Evolutionary conservation across 306 rosid species (phyloP).

Genomic region (Medicago lupulina): DNA sequence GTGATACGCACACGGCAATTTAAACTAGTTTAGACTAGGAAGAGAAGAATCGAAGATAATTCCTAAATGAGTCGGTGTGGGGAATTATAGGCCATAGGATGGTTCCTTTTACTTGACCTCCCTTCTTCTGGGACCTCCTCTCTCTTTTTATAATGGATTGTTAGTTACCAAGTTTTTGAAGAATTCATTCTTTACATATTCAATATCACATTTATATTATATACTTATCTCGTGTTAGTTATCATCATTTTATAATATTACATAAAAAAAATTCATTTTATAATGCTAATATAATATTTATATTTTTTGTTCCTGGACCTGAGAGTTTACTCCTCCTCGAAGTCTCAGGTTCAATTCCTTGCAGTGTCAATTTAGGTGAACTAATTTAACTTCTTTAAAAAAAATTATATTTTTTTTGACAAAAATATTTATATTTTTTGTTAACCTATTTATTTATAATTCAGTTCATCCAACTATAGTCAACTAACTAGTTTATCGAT

Average conservation of each 20-base stretch:
- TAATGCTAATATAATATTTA: background rate
- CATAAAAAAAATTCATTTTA: background rate
- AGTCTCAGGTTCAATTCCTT: too few relatives aligned
- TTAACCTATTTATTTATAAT: background rate
- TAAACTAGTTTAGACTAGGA: background rate
- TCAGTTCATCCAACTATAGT: background rate
- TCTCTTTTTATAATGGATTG: background rate
- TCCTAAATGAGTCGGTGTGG: background rate
- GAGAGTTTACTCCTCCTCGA: too few relatives aligned
- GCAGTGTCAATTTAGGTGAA: too few relatives aligned
- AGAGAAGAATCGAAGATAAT: conserved; percentile 23
- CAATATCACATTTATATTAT: background rate
- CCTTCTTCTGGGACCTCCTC: conserved; percentile 32
- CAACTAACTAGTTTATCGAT: too few relatives aligned
- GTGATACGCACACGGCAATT: conserved; percentile 17
- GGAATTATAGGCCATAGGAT: conserved; percentile 18
- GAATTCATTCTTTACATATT: background rate
- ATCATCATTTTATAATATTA: background rate
- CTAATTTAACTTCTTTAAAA: too few relatives aligned
- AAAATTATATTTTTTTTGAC: too few relatives aligned
- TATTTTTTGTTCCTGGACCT: too few relatives aligned
- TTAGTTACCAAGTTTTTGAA: background rate
- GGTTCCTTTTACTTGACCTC: conserved; percentile 33
- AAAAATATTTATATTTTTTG: background rate
- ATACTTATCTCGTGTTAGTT: background rate